Conservation (phyloP, 768 basidiomycete species). For the Naematelia aurantialba region DNA sequence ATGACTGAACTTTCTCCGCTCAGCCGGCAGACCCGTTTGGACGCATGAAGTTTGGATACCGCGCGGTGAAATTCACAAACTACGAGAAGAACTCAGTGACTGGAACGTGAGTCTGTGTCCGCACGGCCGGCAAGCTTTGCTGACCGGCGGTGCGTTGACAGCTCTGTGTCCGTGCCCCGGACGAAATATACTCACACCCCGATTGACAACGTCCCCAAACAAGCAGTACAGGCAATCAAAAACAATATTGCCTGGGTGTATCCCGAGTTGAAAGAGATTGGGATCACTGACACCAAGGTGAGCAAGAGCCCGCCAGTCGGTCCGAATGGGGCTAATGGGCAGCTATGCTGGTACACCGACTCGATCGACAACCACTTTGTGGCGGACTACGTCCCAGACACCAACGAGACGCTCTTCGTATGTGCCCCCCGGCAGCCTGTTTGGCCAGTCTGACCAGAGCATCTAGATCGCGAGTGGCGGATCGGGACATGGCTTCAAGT, state of each 20-base stretch:
- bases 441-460: too few species aligned
- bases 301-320: background rate
- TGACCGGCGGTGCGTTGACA: background rate
- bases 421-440: background rate
- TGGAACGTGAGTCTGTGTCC: constrained; percentile 6
- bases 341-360: constrained; percentile 24
- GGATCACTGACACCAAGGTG: constrained; percentile 17
- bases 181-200: constrained; percentile 18
- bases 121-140: background rate
- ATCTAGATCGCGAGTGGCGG: constrained; percentile 6
- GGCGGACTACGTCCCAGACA: constrained; percentile 12
- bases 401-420: constrained; percentile 9
- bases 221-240: constrained; percentile 23
- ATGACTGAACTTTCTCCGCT: background rate
- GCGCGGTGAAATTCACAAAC: constrained; percentile 16
- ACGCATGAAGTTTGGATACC: constrained; percentile 19
- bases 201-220: constrained; percentile 20
- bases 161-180: constrained; percentile 20
- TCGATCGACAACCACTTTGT: constrained; percentile 17
- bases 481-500: constrained; percentile 16
- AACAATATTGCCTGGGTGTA: constrained; percentile 16
- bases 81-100: constrained; percentile 12
- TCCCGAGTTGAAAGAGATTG: constrained; percentile 29
- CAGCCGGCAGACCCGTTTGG: constrained; percentile 7
- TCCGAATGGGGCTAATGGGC: background rate